A percentile compares a stretch with the other conserved stretches of the same genome.
Conservation (phyloP, 225 moss, liverwort and hornwort species). For the Marchantia paleacea region DNA sequence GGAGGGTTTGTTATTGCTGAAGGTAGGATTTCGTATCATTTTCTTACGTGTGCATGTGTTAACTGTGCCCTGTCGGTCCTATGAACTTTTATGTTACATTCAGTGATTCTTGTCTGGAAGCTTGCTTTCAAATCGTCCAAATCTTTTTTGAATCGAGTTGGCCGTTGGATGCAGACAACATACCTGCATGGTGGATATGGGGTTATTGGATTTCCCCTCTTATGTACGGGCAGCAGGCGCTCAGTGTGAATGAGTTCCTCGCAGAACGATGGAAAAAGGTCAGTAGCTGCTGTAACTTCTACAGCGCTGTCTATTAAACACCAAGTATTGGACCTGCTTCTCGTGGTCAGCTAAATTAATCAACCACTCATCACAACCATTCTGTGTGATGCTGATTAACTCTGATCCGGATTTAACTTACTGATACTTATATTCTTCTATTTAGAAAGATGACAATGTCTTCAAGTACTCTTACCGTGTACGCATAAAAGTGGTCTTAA, state of each 20-base stretch:
- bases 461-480: too few relatives aligned
- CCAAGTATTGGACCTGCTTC: too few relatives aligned
- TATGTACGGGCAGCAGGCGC: constrained; percentile 83
- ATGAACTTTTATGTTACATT: neutral
- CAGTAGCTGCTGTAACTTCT: constrained; percentile 28
- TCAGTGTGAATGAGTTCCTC: constrained; percentile 83
- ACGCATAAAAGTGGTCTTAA: too few relatives aligned
- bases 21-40: constrained; percentile 36
- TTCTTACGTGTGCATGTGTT: too few relatives aligned
- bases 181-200: constrained; percentile 96
- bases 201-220: constrained; percentile 93
- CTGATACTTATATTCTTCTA: too few relatives aligned
- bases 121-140: neutral
- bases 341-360: too few relatives aligned
- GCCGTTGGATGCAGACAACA: constrained; percentile 43
- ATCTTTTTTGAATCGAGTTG: neutral
- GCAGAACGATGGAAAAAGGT: constrained; percentile 79
- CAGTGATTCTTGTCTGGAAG: neutral
- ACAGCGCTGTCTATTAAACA: too few relatives aligned
- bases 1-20: constrained; percentile 76
- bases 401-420: too few relatives aligned
- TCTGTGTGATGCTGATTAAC: too few relatives aligned
- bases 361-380: too few relatives aligned
- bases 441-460: too few relatives aligned
- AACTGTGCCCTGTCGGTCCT: neutral